Evolutionary conservation across 2,329 filamentous ascomycete species (phyloP), one percentile per base, ranked within the genome.

Genomic region (Neophaeococcomyces mojaviensis): DNA sequence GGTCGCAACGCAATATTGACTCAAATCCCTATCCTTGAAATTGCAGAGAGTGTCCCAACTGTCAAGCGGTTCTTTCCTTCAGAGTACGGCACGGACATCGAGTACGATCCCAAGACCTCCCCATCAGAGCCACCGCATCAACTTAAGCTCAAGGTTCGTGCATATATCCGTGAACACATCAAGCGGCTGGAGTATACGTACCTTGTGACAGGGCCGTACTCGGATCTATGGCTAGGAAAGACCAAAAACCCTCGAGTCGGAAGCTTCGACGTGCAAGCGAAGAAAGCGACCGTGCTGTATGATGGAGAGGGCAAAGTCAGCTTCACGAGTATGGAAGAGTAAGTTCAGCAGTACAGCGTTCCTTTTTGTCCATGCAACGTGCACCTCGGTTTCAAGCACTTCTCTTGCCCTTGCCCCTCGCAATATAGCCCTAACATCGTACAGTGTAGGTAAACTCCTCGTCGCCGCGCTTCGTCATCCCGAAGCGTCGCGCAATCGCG

Each of bases 151-250:
- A 76, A 79, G 56, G 78, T 86, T 15, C 72, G 83, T 48, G 75
- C 72, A 46, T 74, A 74, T 24, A 69, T 84, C 24, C 24, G 24
- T 28, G 69, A 72, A 35, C 54, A 61, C 3, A 54, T 56, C 36
- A 68, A 70, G 53, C 64, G 70, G 6, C 59, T 86, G 19, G 69
- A 77, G 38, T 72, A 81, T 46, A 84, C 82, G 0, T 86, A 81
- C 58, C 66, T 86, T 0, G 82, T 86, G 3, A 85, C 82, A 0
- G 82, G 82, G 0, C 82, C 82, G 0, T 86, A 82, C 53, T 73
- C 75, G 24, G 82, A 84, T 50, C 69, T 82, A 59, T 85, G 73
- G 66, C 67, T 84, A 35, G 61, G 57, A 4, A 60, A 68, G 3
- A 55, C 64, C 12, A 59, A 64, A 4, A 62, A 59, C 0, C 59